phyloP scores from a whole-genome alignment of 352 stramenopile species.

The Blastocystis sp. region DNA sequence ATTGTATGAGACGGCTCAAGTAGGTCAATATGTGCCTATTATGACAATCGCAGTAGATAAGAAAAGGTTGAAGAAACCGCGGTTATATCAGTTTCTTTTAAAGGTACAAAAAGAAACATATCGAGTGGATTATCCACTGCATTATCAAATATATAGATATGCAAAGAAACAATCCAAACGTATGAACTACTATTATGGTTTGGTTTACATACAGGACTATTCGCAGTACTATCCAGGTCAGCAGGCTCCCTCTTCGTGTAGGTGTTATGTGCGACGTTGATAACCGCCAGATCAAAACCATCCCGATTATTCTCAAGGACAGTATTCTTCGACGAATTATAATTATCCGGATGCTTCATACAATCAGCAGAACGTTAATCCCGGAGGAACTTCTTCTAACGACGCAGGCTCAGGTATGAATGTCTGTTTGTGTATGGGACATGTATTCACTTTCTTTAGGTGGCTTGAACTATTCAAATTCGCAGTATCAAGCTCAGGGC shows the following conservation, averaged over 20 bases:
- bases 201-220: slow-evolving; percentile 22
- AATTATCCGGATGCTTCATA: background rate
- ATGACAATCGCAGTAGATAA: too few species aligned
- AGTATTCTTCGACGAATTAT: background rate
- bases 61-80: background rate
- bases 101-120: background rate
- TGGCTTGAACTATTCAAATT: background rate
- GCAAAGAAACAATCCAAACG: background rate
- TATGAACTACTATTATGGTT: background rate
- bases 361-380: background rate
- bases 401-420: background rate
- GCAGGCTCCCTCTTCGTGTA: background rate
- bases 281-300: background rate
- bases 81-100: background rate
- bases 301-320: background rate
- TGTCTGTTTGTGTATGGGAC: background rate
- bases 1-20: too few species aligned
- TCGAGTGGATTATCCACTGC: background rate
- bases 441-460: slow-evolving; percentile 5
- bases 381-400: background rate
- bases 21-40: too few species aligned
- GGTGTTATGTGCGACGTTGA: background rate
- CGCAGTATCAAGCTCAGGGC: background rate
- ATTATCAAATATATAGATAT: background rate
- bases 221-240: slow-evolving; percentile 11